Base-by-base conservation (phyloP, 352 stramenopile genomes). In the Globisporangium heterothallicum region DNA sequence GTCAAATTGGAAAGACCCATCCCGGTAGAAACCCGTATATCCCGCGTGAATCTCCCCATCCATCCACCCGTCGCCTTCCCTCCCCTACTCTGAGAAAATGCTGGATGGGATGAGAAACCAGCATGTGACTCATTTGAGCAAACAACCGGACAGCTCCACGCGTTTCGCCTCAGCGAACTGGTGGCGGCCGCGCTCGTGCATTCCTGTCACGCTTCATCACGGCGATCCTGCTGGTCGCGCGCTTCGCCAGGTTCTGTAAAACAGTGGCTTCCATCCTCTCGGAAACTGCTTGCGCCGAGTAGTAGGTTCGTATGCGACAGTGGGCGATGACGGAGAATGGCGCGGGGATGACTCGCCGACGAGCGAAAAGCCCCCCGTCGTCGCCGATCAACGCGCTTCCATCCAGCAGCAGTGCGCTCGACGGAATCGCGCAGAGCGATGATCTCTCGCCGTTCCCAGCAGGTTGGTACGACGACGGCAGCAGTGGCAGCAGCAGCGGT, bases 281-380 rank as follows among this genome's bases (percentile, higher is more conserved):
- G n/a, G n/a, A n/a, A n/a, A n/a, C n/a, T n/a, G n/a, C n/a, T n/a
- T n/a, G n/a, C n/a, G n/a, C n/a, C n/a, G n/a, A n/a, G n/a, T n/a
- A n/a, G n/a, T n/a, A n/a, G n/a, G n/a, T n/a, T 6, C 35, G 27
- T 43, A 56, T 57, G 50, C 50, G 41, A 57, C 50, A 57, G 19
- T 57, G 50, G 41, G 13, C 24, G 34, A 16, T n/a, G 27, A 29
- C 18, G 27, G 10, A 43, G 30, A 22, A 27, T 13, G 18, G 10
- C 24, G 40, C 18, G 30, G 40, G 8, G 18, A 21, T 21, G 32
- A 30, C 40, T 18, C 38, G 13, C 27, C 50, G 40, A 8, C 38
- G 35, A 19, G 19, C 25, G 26, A 59, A 59, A 38, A 54, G 53
- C 26, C 53, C 53, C 22, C 19, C 22, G 18, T 46, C 53, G 35